phyloP scores from a whole-genome alignment of 2,329 filamentous ascomycete species.

The Calonectria ilicicola region DNA sequence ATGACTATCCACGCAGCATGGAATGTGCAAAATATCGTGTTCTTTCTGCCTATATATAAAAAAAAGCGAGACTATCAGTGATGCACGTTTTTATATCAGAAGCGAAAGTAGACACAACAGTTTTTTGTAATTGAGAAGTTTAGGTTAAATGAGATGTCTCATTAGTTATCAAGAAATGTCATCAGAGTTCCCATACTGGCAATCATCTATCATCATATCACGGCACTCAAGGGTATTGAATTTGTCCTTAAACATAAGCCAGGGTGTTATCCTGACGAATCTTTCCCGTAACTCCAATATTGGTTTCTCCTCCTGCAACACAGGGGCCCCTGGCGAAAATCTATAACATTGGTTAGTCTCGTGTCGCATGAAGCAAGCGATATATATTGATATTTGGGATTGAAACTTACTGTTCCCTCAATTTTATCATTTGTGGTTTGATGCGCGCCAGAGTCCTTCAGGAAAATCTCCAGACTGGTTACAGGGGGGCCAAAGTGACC shows the following conservation, averaged over 20 bases:
- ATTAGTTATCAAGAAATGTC: constrained; percentile 6
- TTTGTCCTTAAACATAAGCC: constrained; percentile 59
- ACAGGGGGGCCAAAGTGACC: constrained; percentile 86
- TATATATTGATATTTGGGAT: background rate
- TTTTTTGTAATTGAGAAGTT: background rate
- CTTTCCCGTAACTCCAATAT: constrained; percentile 72
- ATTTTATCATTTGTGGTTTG: constrained; percentile 73
- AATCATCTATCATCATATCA: constrained; percentile 11
- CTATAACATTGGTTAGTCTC: constrained; percentile 52
- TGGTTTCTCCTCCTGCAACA: constrained; percentile 75
- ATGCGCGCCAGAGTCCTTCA: constrained; percentile 71
- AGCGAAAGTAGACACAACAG: background rate
- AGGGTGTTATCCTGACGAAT: constrained; percentile 82
- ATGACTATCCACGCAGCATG: too few relatives aligned
- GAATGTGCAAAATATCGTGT: too few relatives aligned
- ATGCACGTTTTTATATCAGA: background rate
- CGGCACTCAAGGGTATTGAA: background rate
- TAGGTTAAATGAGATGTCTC: background rate
- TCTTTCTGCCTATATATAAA: background rate
- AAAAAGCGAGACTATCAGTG: background rate
- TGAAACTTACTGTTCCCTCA: constrained; percentile 70
- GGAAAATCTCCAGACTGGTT: constrained; percentile 81
- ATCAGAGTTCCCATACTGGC: background rate
- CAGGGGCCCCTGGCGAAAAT: constrained; percentile 79
- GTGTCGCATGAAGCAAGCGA: background rate